Conservation (phyloP, 1,284 basidiomycete genomes). For the Cutaneotrichosporon sp. region DNA sequence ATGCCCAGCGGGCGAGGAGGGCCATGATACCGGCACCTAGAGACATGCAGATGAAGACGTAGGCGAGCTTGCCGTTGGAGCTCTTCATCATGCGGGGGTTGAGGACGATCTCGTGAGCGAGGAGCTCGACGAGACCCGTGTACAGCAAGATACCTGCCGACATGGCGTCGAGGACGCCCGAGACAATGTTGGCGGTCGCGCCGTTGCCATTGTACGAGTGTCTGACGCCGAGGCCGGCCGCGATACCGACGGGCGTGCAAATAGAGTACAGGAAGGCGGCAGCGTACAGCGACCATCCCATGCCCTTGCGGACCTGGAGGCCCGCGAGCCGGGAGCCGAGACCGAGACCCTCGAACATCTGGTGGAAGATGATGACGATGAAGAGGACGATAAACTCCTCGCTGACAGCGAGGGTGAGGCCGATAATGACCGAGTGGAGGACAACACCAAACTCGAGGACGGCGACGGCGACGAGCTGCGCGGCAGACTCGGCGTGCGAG, state of each 20-base stretch:
- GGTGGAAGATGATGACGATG: constrained; percentile 85
- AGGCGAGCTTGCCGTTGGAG: constrained; percentile 60
- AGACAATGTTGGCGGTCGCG: constrained; percentile 68
- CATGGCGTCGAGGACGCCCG: constrained; percentile 75
- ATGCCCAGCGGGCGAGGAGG: constrained; percentile 79
- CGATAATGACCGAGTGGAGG: constrained; percentile 81
- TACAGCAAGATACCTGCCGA: constrained; percentile 87
- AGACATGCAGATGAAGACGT: constrained; percentile 67
- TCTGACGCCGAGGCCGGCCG: constrained; percentile 76
- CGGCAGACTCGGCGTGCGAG: constrained; percentile 44
- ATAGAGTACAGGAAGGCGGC: constrained; percentile 68
- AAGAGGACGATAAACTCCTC: constrained; percentile 76
- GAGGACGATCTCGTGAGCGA: constrained; percentile 90
- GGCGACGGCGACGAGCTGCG: constrained; percentile 66
- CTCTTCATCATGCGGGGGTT: constrained; percentile 72
- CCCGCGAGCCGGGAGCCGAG: constrained; percentile 72
- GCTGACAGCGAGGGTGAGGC: constrained; percentile 85
- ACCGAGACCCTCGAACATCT: constrained; percentile 84
- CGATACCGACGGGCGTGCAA: constrained; percentile 62
- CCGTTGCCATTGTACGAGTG: constrained; percentile 73
- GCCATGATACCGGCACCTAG: constrained; percentile 76
- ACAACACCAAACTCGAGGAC: constrained; percentile 73
- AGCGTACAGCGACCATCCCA: constrained; percentile 59
- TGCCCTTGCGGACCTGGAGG: constrained; percentile 59
- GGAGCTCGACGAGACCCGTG: constrained; percentile 80